These are phyloP conservation scores for Penicillium sp. DNA, from an alignment of 2,329 filamentous ascomycete genomes.

Conservation along the genomic window DNA sequence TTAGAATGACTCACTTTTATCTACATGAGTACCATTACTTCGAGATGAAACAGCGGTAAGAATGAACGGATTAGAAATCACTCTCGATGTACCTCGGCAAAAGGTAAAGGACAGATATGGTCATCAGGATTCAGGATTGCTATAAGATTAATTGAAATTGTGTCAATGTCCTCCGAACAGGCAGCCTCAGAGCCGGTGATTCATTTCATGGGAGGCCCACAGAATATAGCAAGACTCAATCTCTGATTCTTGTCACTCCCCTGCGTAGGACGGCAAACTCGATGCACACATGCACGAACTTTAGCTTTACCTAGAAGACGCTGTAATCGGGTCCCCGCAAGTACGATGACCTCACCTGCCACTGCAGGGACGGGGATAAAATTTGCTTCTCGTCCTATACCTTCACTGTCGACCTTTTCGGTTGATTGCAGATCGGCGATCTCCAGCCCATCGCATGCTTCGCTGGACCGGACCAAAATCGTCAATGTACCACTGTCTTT, in stretches of 20 bases:
- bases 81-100: too few relatives aligned
- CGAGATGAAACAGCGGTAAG: too few relatives aligned
- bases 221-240: background rate
- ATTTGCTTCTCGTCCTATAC: slow-evolving; percentile 5
- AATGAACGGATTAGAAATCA: too few relatives aligned
- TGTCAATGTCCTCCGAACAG: too few relatives aligned
- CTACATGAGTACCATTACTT: too few relatives aligned
- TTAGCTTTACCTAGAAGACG: slow-evolving; percentile 5
- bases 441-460: slow-evolving; percentile 7
- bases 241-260: background rate
- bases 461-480: background rate
- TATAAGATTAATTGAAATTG: too few relatives aligned
- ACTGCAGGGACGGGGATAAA: slow-evolving; percentile 5
- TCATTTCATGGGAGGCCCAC: background rate
- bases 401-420: slow-evolving; percentile 2
- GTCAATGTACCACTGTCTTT: slow-evolving; percentile 10
- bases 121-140: too few relatives aligned
- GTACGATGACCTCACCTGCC: slow-evolving; percentile 4
- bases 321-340: slow-evolving; percentile 8
- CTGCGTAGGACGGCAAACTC: slow-evolving; percentile 1
- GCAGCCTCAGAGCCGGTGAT: background rate
- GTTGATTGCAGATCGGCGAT: slow-evolving; percentile 8
- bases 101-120: too few relatives aligned
- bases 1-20: too few relatives aligned
- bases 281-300: slow-evolving; percentile 8